phyloP scores from a whole-genome alignment of 306 rosid genomes.

The Glycine tomentella region DNA sequence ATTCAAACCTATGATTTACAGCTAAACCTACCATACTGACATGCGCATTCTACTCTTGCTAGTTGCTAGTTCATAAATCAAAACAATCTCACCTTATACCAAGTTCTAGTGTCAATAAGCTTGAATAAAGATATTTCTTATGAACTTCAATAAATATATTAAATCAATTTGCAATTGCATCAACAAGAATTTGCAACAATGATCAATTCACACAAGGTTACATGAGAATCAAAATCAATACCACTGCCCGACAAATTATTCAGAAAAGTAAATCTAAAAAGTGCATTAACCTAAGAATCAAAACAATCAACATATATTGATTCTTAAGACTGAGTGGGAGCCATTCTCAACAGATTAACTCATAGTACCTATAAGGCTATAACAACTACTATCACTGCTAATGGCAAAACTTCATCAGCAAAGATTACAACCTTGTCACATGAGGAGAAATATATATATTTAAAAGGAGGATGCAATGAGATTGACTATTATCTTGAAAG shows the following conservation, averaged over 20 bases:
- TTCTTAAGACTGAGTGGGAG: too few relatives aligned
- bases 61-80: background rate
- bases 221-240: background rate
- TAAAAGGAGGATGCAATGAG: background rate
- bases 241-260: constrained; percentile 18
- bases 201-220: constrained; percentile 3
- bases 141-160: background rate
- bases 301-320: constrained; percentile 1
- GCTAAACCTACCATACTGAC: background rate
- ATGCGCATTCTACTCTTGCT: background rate
- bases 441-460: too few relatives aligned
- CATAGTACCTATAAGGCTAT: too few relatives aligned
- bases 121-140: constrained; percentile 4
- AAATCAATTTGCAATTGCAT: background rate
- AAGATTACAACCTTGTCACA: background rate
- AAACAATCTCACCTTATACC: background rate
- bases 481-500: background rate
- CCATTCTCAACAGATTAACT: too few relatives aligned
- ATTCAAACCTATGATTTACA: background rate
- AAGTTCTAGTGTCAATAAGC: background rate
- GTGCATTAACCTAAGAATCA: constrained; percentile 1
- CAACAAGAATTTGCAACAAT: background rate
- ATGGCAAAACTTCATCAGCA: background rate
- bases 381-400: background rate
- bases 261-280: background rate